Conservation (phyloP, 129 eudicot species). For the Mikania micrantha region DNA sequence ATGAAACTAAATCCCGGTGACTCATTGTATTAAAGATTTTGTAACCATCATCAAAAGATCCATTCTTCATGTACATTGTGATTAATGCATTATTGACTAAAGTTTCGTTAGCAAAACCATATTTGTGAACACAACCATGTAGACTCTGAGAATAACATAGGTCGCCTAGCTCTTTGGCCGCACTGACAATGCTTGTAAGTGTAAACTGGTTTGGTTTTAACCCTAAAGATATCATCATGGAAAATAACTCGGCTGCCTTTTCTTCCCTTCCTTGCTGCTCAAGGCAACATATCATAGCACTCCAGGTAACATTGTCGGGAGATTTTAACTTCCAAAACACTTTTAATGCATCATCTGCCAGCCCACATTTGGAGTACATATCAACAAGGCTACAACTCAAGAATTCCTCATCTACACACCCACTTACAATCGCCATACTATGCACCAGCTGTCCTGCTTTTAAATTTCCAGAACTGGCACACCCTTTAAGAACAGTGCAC, state of each 20-base stretch:
- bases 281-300: slow-evolving; percentile 39
- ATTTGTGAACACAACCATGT: slow-evolving; percentile 39
- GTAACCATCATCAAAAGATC: slow-evolving; percentile 20
- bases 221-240: slow-evolving; percentile 28
- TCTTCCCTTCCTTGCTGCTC: slow-evolving; percentile 34
- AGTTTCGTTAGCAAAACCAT: slow-evolving; percentile 33
- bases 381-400: slow-evolving; percentile 36
- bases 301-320: slow-evolving; percentile 40
- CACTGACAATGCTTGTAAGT: slow-evolving; percentile 32
- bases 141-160: slow-evolving; percentile 24
- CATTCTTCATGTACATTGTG: slow-evolving; percentile 37
- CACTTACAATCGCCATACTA: slow-evolving; percentile 24
- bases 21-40: slow-evolving; percentile 26
- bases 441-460: slow-evolving; percentile 28
- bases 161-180: slow-evolving; percentile 32
- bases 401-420: slow-evolving; percentile 31
- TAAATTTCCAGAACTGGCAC: slow-evolving; percentile 24
- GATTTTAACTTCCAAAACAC: slow-evolving; percentile 27
- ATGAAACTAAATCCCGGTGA: slow-evolving; percentile 37
- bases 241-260: slow-evolving; percentile 32
- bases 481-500: slow-evolving; percentile 34
- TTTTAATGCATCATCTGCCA: slow-evolving; percentile 30
- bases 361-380: slow-evolving; percentile 41
- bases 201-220: slow-evolving; percentile 39
- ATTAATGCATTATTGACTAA: slow-evolving; percentile 33